Percentiles rank a stretch among this genome's conserved stretches.
Evolutionary conservation across 2,329 filamentous ascomycete species (phyloP).

Genomic region (Fusarium keratoplasticum): DNA sequence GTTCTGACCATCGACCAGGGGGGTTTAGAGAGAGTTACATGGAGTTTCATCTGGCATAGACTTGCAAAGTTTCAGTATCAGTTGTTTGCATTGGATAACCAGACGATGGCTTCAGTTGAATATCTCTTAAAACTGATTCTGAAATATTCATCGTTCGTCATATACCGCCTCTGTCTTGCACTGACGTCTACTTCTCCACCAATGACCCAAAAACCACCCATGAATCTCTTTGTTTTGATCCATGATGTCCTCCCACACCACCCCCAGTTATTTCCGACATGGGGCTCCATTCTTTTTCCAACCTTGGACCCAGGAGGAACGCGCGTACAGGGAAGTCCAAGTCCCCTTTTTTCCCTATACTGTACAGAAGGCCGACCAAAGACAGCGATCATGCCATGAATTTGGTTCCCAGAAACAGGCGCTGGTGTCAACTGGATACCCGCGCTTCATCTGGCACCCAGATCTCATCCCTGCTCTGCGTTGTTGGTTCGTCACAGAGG

Average conservation of each 20-base stretch:
- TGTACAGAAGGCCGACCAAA: not conserved
- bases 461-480: not conserved
- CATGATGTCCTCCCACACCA: constrained; percentile 1
- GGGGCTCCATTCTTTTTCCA: constrained; percentile 12
- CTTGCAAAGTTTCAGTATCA: not conserved
- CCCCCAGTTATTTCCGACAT: constrained; percentile 35
- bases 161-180: not conserved
- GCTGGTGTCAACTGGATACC: not conserved
- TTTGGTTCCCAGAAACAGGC: not conserved
- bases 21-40: not conserved
- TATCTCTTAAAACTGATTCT: not conserved
- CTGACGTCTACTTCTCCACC: constrained; percentile 4
- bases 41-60: not conserved
- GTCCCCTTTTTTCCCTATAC: not conserved
- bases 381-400: not conserved
- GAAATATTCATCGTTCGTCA: not conserved
- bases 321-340: constrained; percentile 18
- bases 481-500: not conserved
- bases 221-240: constrained; percentile 1
- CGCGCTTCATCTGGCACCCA: not conserved
- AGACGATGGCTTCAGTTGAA: not conserved
- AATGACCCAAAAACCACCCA: not conserved
- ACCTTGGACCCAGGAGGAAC: constrained; percentile 21
- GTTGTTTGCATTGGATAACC: not conserved
- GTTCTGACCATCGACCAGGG: not conserved